Evolutionary conservation across 2,329 filamentous ascomycete species (phyloP).

Genomic region (Hypoxylon sp.): DNA sequence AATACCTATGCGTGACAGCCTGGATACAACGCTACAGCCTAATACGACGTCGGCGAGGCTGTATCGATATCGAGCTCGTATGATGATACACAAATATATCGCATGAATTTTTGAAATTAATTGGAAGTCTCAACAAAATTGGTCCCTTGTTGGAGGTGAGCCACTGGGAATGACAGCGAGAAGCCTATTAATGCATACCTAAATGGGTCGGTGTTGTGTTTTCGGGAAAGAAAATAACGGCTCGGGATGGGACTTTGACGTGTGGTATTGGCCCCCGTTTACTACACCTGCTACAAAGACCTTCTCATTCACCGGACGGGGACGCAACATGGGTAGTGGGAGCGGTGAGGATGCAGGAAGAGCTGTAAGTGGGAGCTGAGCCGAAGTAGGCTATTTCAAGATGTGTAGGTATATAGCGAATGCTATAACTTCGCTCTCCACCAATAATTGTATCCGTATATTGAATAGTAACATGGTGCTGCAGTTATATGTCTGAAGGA

Average conservation of each 20-base stretch:
- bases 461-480: too few relatives aligned
- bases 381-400: background rate
- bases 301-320: background rate
- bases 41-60: slow-evolving; percentile 1
- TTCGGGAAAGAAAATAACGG: background rate
- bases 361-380: background rate
- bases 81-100: background rate
- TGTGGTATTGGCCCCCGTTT: background rate
- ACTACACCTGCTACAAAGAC: background rate
- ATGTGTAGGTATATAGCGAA: background rate
- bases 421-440: background rate
- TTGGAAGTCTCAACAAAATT: background rate
- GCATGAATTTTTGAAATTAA: background rate
- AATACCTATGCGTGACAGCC: background rate
- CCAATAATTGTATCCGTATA: background rate
- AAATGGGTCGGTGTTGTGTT: background rate
- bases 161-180: background rate
- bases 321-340: background rate
- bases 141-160: too few relatives aligned
- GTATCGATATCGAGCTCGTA: background rate
- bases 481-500: background rate
- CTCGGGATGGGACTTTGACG: background rate
- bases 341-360: background rate
- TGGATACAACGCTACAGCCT: slow-evolving; percentile 1
- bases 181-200: background rate